These are phyloP conservation scores for Lentinus polychrous DNA, from an alignment of 1,284 basidiomycete genomes.

Conservation along the genomic window DNA sequence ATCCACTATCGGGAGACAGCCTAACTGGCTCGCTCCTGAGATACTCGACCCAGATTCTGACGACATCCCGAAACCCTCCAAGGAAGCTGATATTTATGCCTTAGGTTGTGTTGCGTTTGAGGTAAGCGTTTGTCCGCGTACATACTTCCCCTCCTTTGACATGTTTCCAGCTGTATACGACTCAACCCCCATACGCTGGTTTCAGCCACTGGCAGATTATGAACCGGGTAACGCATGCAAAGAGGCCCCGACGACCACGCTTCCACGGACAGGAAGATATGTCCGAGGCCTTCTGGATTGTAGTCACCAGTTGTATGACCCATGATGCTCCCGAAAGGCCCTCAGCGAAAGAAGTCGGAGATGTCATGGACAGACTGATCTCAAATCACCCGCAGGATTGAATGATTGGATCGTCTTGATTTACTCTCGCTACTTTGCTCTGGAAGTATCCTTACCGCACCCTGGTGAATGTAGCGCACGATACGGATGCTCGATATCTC, in stretches of 20 bases:
- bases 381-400: background rate
- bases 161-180: background rate
- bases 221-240: background rate
- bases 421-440: no score
- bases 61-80: background rate
- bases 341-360: background rate
- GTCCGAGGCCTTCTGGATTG: slow-evolving; percentile 2
- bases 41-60: background rate
- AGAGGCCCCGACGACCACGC: background rate
- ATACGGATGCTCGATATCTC: no score
- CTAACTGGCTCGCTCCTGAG: slow-evolving; percentile 5
- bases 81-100: slow-evolving; percentile 4
- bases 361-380: background rate
- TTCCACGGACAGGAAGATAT: background rate
- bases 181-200: background rate
- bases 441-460: no score
- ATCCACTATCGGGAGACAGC: background rate
- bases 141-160: background rate
- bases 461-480: no score
- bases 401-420: no score
- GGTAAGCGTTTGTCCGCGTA: slow-evolving; percentile 4
- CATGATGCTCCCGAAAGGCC: background rate
- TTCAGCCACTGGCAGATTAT: background rate
- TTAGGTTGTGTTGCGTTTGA: slow-evolving; percentile 4
- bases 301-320: background rate